Base-by-base conservation (phyloP, 139 green algal species). In the Chlamydomonas sp. region DNA sequence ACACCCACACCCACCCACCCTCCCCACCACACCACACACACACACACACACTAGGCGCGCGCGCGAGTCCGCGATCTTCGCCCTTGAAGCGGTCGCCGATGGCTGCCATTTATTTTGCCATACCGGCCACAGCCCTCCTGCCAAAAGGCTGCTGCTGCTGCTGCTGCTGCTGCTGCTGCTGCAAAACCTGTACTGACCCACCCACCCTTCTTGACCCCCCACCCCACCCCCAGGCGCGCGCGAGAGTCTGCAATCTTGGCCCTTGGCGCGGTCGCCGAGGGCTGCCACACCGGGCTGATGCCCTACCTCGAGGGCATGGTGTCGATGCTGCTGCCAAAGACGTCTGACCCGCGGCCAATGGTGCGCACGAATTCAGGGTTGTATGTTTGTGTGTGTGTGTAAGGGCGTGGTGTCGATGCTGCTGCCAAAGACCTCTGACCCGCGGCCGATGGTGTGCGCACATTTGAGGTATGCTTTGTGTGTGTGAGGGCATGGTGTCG, bases 221-320 rank as follows among this genome's bases (percentile, higher is more conserved):
- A 75, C 67, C 76, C 84, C 33, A n/a, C 73, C 2, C 82, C 88
- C 66, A 96, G 86, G 90, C 77, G 85, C 16, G 75, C 82, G 33
- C 73, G 88, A 4, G 92, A 97, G 76, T 83, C 71, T 2, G 92
- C 90, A 36, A 93, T 98, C 38, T 74, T 98, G 10, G 90, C 91
- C 1, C 74, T 98, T 48, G 94, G 94, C 1, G 94, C 94, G 0
- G 77, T 98, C 22, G 77, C 76, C 0, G 85, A 98, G 64, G 94
- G 94, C 26, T 98, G 94, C 72, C 75, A 80, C 39, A 63, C 48
- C n/a, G 91, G 86, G 5, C 77, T 97, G 57, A 67, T 83, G 33
- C 85, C 80, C 1, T 81, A 86, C 73, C 68, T 97, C 35, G 66
- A 77, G 10, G 80, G 87, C 49, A 91, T 98, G 63, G 76, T 96